Evolutionary conservation across 768 basidiomycete genomes (phyloP), one percentile per base, ranked within the genome.

Genomic region (Serendipita sp.): DNA sequence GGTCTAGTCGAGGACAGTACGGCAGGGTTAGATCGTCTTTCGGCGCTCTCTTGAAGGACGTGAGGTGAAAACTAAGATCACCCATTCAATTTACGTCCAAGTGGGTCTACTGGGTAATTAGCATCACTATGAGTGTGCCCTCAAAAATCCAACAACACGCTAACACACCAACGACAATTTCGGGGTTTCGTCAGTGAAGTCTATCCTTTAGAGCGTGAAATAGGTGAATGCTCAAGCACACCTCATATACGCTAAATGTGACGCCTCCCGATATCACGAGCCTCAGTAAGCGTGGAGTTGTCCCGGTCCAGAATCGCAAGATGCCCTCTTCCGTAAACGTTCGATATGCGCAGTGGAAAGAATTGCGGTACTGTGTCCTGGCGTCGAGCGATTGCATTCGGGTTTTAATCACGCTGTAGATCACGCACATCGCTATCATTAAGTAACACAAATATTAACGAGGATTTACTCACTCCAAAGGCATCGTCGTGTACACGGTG

Each of bases 371-470:
- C 66, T 92, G 86, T 28, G 78, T 75, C 8, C 82, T 79, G 0
- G 95, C 96, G 65, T 83, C 81, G 8, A 99, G 79, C 3, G 91
- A 86, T 74, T 99, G 96, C 96, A 98, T 99, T 30, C 95, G 84
- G 10, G 96, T 98, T 76, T 98, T 99, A 75, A 98, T 83, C 35
- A 97, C 93, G 71, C 92, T 95, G 68, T 13, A 51, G 66, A 65
- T 38, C 15, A 28, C 46, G 15, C 10, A 60, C 18, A n/a, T 60
- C 53, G 53, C n/a, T 46, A 18, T 11, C 45, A 46, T 11, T 54
- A 11, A 28, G 24, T 24, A 1, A 24, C 16, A 38, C 18, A 64
- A 32, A 45, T 1, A 44, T 16, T 24, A 24, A 24, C 1, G 24
- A 24, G 24, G 24, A 68, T 13, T 28, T 5, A 77, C 82, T 54